Base-by-base conservation (phyloP, 176 grass and related monocot genomes). In the Microstegium vimineum region DNA sequence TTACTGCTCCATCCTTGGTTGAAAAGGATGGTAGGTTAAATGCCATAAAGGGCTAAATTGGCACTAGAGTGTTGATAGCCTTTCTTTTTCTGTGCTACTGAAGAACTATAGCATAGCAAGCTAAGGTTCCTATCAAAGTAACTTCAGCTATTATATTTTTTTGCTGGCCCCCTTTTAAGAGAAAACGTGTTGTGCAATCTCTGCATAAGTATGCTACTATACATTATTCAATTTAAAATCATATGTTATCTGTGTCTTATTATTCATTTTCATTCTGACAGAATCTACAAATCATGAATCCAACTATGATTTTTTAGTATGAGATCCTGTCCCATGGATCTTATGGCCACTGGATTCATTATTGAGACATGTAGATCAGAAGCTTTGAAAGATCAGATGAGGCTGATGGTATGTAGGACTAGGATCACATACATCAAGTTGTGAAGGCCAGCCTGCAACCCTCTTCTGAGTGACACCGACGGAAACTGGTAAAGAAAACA, bases 291-390 rank as follows among this genome's bases (percentile, higher is more conserved):
- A 95, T 42, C 86, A 94, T 73, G 92, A 94, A 82, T 88, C 82
- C n/a, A n/a, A n/a, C n/a, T n/a, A n/a, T n/a, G n/a, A n/a, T n/a
- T n/a, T 62, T 95, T 74, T 91, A 95, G 35, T 95, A 98, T 2
- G 93, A 98, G 40, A 88, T 87, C 25, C 26, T 98, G 60, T 93
- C 96, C 66, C 89, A 99, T 90, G 96, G 89, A 70, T 99, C 91
- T 63, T 93, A 93, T 73, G 88, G 90, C 17, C 79, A 87, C n/a
- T 89, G 83, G 91, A 54, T 82, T 75, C 13, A 14, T 88, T 76
- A 68, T 76, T 34, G 92, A 91, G 62, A 60, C 85, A 4, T 85
- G 85, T 86, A 81, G 60, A 57, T 67, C 33, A 90, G 75, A 76
- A 86, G 25, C 69, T 80, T 89, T 75, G 86, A 90, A 36, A 85